Conservation (phyloP, 176 grass and related monocot genomes). For the Triticum turgidum region DNA sequence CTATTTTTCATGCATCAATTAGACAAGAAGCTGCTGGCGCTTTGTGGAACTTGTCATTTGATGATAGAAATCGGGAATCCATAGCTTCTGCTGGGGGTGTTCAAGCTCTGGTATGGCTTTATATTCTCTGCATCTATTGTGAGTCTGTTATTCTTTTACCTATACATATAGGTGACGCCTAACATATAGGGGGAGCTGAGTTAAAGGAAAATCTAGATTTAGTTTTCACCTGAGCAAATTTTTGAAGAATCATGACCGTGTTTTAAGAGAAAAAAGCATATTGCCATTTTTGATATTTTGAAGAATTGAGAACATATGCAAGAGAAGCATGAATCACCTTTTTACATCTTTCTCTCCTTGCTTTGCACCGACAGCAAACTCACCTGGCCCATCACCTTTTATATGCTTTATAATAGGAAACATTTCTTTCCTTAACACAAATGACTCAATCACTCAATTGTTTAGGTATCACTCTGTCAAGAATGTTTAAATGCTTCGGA, state of each 20-base stretch:
- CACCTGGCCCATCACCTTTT: not conserved
- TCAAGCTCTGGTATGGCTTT: conserved; percentile 73
- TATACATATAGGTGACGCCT: not conserved
- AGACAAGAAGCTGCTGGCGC: conserved; percentile 99
- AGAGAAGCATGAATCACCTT: not conserved
- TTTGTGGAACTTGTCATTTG: conserved; percentile 98
- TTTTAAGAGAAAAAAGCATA: not conserved
- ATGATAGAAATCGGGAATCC: conserved; percentile 98
- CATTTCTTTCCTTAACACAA: not conserved
- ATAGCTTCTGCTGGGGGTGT: conserved; percentile 90
- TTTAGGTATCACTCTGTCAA: conserved; percentile 84
- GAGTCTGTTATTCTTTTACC: not conserved
- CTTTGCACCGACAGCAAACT: not conserved
- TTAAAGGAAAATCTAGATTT: not conserved
- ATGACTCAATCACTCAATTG: not conserved
- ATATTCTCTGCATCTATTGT: not conserved
- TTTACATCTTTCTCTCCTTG: not conserved
- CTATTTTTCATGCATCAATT: conserved; percentile 30
- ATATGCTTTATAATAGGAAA: conserved; percentile 16
- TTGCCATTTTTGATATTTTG: too few relatives aligned
- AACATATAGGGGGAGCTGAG: not conserved
- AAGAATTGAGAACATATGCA: not conserved
- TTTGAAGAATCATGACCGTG: not conserved
- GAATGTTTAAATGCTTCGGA: conserved; percentile 93
- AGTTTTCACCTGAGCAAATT: not conserved